Evolutionary conservation across 352 stramenopile genomes (phyloP).

Genomic region (Globisporangium alternatum): DNA sequence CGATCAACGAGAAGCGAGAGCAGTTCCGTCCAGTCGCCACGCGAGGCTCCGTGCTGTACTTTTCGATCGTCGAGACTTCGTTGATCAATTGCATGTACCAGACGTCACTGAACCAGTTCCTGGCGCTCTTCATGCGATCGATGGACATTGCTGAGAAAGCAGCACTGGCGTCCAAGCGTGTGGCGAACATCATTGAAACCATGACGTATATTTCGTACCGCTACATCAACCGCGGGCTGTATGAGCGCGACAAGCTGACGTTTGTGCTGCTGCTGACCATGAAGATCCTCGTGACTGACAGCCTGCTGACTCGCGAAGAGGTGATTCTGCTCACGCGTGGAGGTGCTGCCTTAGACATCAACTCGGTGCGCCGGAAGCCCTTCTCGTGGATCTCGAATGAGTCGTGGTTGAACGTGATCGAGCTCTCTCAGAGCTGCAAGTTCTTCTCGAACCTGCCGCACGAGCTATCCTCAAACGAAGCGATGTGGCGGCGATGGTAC

Average conservation of each 20-base stretch:
- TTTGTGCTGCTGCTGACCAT: constrained; percentile 97
- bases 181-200: constrained; percentile 98
- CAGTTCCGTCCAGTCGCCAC: constrained; percentile 98
- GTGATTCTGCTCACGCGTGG: constrained; percentile 95
- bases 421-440: constrained; percentile 94
- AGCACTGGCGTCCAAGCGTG: constrained; percentile 95
- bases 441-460: constrained; percentile 97
- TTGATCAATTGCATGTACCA: constrained; percentile 99
- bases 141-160: constrained; percentile 98
- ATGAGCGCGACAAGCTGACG: constrained; percentile 98
- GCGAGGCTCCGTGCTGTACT: constrained; percentile 97
- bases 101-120: constrained; percentile 97
- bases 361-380: constrained; percentile 93
- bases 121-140: constrained; percentile 96
- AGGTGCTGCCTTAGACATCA: constrained; percentile 96
- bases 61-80: constrained; percentile 98
- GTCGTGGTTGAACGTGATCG: constrained; percentile 97
- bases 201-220: constrained; percentile 99
- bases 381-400: constrained; percentile 98
- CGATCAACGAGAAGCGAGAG: constrained; percentile 98
- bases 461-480: constrained; percentile 96
- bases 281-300: constrained; percentile 97
- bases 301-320: constrained; percentile 91
- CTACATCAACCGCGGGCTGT: constrained; percentile 98
- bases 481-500: constrained; percentile 97